These are phyloP conservation scores for Aureobasidium sp. DNA, from an alignment of 2,329 filamentous ascomycete species.

Conservation along the genomic window DNA sequence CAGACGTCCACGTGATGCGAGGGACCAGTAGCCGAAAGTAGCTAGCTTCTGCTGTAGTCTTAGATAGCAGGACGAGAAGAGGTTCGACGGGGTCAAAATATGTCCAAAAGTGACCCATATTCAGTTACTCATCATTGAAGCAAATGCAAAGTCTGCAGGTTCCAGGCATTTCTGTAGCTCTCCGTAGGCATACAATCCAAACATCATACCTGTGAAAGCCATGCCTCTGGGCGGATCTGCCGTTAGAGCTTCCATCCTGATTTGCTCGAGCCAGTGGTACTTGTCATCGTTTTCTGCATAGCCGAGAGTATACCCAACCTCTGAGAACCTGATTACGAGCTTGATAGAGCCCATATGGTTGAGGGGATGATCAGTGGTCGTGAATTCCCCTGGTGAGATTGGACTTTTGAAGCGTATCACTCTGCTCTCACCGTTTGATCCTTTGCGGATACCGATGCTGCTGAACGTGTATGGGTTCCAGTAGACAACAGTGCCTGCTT, in stretches of 20 bases:
- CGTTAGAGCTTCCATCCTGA: conserved; percentile 37
- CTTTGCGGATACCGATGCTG: conserved; percentile 44
- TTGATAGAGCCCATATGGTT: background rate
- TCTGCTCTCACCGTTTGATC: conserved; percentile 27
- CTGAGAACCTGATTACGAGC: background rate
- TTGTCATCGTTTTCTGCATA: background rate
- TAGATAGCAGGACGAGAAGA: background rate
- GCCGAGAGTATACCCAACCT: background rate
- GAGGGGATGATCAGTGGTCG: background rate
- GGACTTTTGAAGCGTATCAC: background rate
- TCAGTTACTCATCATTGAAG: background rate
- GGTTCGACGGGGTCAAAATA: background rate
- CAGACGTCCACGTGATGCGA: background rate
- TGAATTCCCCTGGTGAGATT: background rate
- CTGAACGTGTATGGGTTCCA: conserved; percentile 57
- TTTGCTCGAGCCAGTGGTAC: background rate
- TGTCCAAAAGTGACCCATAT: background rate
- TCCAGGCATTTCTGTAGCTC: conserved; percentile 43
- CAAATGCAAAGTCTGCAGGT: conserved; percentile 45
- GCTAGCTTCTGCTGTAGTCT: background rate
- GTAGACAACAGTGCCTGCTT: conserved; percentile 62
- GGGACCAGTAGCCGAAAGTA: background rate
- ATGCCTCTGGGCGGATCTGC: conserved; percentile 42
- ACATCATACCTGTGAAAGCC: conserved; percentile 51
- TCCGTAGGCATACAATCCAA: conserved; percentile 52